Conservation (phyloP, 2,329 filamentous ascomycete species). For the Hypoxylon sp. region DNA sequence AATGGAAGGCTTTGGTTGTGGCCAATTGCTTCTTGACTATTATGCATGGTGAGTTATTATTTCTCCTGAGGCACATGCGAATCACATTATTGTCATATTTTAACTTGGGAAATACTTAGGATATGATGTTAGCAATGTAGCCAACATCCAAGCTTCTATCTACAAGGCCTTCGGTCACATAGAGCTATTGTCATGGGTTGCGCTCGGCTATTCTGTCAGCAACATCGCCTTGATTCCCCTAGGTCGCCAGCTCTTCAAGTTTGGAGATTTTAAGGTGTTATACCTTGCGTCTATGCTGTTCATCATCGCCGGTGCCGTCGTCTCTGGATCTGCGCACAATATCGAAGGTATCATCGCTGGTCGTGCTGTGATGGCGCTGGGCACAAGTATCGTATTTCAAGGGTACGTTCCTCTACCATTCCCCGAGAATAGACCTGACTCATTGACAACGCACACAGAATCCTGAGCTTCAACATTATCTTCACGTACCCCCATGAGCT, state of each 20-base stretch:
- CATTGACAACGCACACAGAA: conserved; percentile 4
- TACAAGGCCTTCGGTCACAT: conserved; percentile 59
- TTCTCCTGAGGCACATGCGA: no score
- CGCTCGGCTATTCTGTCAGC: conserved; percentile 48
- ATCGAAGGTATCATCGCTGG: conserved; percentile 47
- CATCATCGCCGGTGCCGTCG: conserved; percentile 43
- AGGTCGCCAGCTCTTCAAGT: conserved; percentile 46
- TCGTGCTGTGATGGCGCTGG: conserved; percentile 46
- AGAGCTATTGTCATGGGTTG: conserved; percentile 52
- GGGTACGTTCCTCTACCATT: conserved; percentile 30
- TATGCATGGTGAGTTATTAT: conserved; percentile 32
- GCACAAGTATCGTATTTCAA: conserved; percentile 46
- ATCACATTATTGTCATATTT: not conserved
- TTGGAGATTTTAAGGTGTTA: conserved; percentile 47
- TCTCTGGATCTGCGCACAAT: conserved; percentile 45
- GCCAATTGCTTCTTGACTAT: conserved; percentile 35
- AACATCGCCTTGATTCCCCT: conserved; percentile 49
- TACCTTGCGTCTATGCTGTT: conserved; percentile 41
- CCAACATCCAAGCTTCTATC: conserved; percentile 65
- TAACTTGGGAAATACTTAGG: conserved; percentile 39
- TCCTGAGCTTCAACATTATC: conserved; percentile 37
- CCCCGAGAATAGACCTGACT: not conserved
- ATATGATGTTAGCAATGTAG: conserved; percentile 56
- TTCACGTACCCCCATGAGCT: conserved; percentile 37
- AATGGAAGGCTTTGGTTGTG: conserved; percentile 35